Evolutionary conservation across 495 filamentous ascomycete genomes (phyloP), one percentile per base, ranked within the genome.

Genomic region (Talaromyces borbonicus): DNA sequence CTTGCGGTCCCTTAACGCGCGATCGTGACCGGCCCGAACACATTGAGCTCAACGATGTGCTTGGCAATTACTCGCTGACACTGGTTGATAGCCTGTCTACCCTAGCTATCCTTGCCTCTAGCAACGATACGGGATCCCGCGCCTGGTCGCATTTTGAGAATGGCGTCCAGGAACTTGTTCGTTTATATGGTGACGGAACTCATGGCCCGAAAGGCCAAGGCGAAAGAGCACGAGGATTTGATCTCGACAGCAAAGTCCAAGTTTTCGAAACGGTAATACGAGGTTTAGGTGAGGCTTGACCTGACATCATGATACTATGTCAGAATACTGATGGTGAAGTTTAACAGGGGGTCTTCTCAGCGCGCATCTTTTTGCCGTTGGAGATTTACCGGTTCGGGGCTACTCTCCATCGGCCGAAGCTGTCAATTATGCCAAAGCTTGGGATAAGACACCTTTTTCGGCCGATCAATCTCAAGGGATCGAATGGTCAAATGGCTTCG

Each of bases 181-280:
- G 79, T 53, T 73, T 90, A 46, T 97, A 95, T 60, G 92, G 92
- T 14, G 88, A 94, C 63, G 89, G 85, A 2, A 78, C 74, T 5
- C 62, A 74, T 19, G 81, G 86, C 7, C 76, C 79, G 35, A 72
- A 71, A 18, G 87, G 84, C 29, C 71, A 77, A 55, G 90, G 90
- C 7, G 71, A 75, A 51, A 72, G 85, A 49, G 79, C 74, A n/a
- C 74, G 84, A 26, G 92, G 88, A 2, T 98, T 97, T 51, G 89
- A 98, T 65, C 70, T 96, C 31, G 90, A 98, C 62, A 93, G 88
- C 62, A 96, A 96, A 62, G 92, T 98, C 7, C 87, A 98, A 64
- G 87, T 98, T 26, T 98, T 98, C 58, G 92, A 98, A 63, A 95
- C 89, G 2, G 89, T 95, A 8, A 98, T 98, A 58, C 74, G 92